Evolutionary conservation across 805 yeast genomes (phyloP), one percentile per base, ranked within the genome.

Genomic region (Sporopachydermia quercuum): DNA sequence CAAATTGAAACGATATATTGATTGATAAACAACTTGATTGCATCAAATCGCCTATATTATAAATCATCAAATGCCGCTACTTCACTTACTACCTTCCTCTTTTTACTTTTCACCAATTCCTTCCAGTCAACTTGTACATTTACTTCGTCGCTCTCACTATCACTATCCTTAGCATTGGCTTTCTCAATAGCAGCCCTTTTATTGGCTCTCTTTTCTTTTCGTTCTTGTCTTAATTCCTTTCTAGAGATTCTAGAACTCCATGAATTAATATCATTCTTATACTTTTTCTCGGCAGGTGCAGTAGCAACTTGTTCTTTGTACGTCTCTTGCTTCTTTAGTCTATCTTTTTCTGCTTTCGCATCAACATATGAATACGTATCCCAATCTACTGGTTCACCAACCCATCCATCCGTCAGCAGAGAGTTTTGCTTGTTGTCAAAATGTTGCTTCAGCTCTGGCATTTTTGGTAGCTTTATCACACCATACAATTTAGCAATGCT

Each of bases 391-490:
- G 62, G 62, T 18, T 61, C 67, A 2, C 76, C 68, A 27, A 83
- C 58, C 85, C 87, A 84, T 1, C 96, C 96, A 45, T 74, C 77
- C 19, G 68, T 72, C 0, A 86, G 82, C 50, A 76, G 60, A 8
- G 57, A 47, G 2, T 66, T 71, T 11, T 53, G 46, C 33, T 60
- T 52, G 19, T 65, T 52, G 15, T 39, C 47, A 2, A 76, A 61
- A 47, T 68, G 63, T 40, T 62, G 63, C 16, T 77, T 69, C 19
- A 75, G 60, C 53, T 91, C 99, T 0, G 98, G 98, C 97, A 93
- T 91, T 48, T 77, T 74, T 5, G 99, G 99, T 43, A 89, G 60
- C 48, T 96, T 67, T 35, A 83, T 58, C 2, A 91, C 57, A 1
- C 96, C 94, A 56, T 81, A 86, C 62, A 82, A 66, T 46, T 65